Percentiles rank a stretch among this genome's conserved stretches.
Conservation (phyloP, 345 rosid species). For the Schrenkiella parvula region DNA sequence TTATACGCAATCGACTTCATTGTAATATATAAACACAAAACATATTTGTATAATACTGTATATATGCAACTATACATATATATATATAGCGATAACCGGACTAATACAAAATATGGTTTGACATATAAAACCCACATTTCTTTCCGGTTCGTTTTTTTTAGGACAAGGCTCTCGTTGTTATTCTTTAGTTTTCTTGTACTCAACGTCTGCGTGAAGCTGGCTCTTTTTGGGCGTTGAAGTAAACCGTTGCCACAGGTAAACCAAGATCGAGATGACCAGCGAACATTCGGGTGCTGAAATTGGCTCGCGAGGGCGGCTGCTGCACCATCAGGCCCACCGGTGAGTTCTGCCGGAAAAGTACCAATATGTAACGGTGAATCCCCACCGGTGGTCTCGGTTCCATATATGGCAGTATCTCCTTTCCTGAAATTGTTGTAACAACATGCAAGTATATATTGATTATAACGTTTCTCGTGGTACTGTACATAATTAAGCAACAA, state of each 20-base stretch:
- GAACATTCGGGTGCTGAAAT: slow-evolving; percentile 71
- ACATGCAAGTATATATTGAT: background rate
- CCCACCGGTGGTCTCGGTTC: slow-evolving; percentile 87
- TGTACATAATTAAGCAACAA: background rate
- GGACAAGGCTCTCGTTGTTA: background rate
- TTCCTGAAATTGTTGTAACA: slow-evolving; percentile 41
- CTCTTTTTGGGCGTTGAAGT: slow-evolving; percentile 89
- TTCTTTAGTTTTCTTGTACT: background rate
- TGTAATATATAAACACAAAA: background rate
- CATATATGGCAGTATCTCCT: slow-evolving; percentile 55
- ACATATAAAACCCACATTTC: slow-evolving; percentile 20
- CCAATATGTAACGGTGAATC: slow-evolving; percentile 74
- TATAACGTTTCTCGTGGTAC: background rate
- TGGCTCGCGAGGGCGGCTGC: slow-evolving; percentile 54
- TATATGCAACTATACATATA: slow-evolving; percentile 4
- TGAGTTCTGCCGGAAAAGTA: slow-evolving; percentile 62
- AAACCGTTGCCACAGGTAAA: slow-evolving; percentile 74
- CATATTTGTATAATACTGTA: slow-evolving; percentile 13
- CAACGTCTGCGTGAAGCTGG: slow-evolving; percentile 59
- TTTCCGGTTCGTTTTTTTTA: background rate
- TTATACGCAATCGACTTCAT: background rate
- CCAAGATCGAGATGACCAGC: slow-evolving; percentile 60
- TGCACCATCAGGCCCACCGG: slow-evolving; percentile 48
- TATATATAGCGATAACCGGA: slow-evolving; percentile 11
- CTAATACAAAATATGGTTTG: slow-evolving; percentile 19